Conservation (phyloP, 805 yeast genomes). For the Barnettozyma californica region DNA sequence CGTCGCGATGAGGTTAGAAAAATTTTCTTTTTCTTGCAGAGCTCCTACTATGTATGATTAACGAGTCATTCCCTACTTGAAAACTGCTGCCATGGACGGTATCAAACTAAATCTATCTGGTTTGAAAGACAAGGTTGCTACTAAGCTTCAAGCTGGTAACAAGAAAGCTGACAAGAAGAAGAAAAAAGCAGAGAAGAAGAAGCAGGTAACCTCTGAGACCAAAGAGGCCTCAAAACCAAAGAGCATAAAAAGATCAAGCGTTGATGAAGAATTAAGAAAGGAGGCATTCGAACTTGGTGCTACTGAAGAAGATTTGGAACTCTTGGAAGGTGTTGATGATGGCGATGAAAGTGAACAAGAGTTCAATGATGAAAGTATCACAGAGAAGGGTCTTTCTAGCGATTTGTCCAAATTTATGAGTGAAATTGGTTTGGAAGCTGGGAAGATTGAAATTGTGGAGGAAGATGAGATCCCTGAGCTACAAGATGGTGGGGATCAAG, state of each 20-base stretch:
- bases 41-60: not conserved
- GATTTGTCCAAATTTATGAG: constrained; percentile 63
- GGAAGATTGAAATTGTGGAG: constrained; percentile 27
- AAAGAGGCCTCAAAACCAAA: not conserved
- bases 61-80: not conserved
- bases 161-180: constrained; percentile 21
- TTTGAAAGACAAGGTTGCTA: constrained; percentile 58
- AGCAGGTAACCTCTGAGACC: constrained; percentile 10
- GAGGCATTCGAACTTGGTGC: constrained; percentile 86
- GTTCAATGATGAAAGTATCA: constrained; percentile 28
- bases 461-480: constrained; percentile 37
- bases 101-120: constrained; percentile 37
- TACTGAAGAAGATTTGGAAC: constrained; percentile 69
- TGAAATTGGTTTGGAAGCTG: constrained; percentile 55
- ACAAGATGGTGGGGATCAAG: constrained; percentile 30
- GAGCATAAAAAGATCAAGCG: constrained; percentile 1
- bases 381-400: constrained; percentile 37
- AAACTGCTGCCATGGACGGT: constrained; percentile 19
- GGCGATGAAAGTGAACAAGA: constrained; percentile 39
- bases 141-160: constrained; percentile 36
- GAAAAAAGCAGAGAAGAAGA: constrained; percentile 19
- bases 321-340: constrained; percentile 53
- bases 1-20: constrained; percentile 15
- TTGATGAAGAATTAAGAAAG: constrained; percentile 41
- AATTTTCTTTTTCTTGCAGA: not conserved